phyloP scores from a whole-genome alignment of 2,329 filamentous ascomycete genomes.

The Diatrype stigma region DNA sequence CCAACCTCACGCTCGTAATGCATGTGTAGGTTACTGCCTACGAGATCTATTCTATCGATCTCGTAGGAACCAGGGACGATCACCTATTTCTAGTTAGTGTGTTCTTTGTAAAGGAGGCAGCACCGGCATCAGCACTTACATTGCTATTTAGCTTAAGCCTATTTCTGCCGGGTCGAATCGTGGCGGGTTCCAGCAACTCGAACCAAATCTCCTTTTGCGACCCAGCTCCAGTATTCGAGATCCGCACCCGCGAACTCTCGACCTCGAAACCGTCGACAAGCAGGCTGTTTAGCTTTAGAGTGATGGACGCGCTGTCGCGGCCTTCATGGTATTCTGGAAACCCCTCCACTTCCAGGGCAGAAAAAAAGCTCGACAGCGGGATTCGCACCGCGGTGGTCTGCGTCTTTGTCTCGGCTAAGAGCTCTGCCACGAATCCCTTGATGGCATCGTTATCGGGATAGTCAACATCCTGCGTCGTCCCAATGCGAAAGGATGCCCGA shows the following conservation, averaged over 20 bases:
- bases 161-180: slow-evolving; percentile 52
- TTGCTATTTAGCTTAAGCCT: slow-evolving; percentile 41
- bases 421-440: slow-evolving; percentile 42
- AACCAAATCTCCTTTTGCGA: slow-evolving; percentile 65
- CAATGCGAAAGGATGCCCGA: slow-evolving; percentile 32
- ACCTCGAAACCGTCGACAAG: slow-evolving; percentile 67
- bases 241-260: slow-evolving; percentile 59
- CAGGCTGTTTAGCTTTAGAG: slow-evolving; percentile 65
- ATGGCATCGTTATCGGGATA: slow-evolving; percentile 35
- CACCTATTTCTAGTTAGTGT: slow-evolving; percentile 42
- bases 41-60: slow-evolving; percentile 67
- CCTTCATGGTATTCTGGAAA: slow-evolving; percentile 65
- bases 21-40: slow-evolving; percentile 59
- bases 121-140: slow-evolving; percentile 25
- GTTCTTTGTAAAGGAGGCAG: not conserved
- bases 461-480: slow-evolving; percentile 25
- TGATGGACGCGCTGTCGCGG: slow-evolving; percentile 71
- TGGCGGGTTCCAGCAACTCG: slow-evolving; percentile 41
- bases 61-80: slow-evolving; percentile 70
- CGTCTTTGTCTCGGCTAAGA: slow-evolving; percentile 41
- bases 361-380: slow-evolving; percentile 71
- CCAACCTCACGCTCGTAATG: slow-evolving; percentile 58
- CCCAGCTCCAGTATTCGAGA: slow-evolving; percentile 52
- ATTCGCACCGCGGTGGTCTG: slow-evolving; percentile 59
- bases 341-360: slow-evolving; percentile 61